Percentiles rank a stretch among this genome's conserved stretches.
These are phyloP conservation scores for Platanthera zijinensis DNA, from an alignment of 106 monocot species.

Conservation along the genomic window DNA sequence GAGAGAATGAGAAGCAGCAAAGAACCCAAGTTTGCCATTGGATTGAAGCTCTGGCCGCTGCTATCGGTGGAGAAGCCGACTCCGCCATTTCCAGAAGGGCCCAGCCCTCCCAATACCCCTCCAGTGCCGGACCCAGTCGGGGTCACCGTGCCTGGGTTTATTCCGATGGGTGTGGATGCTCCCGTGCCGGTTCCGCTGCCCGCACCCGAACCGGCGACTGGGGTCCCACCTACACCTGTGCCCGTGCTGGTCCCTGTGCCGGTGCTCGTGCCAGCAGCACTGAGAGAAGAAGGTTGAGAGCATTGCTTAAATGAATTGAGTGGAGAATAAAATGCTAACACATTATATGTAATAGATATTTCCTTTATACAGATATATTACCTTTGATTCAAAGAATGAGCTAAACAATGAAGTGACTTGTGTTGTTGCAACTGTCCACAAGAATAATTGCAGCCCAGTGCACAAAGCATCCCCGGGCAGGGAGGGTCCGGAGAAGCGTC, in stretches of 20 bases:
- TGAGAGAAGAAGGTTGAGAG: constrained; percentile 4
- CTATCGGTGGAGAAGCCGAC: constrained; percentile 19
- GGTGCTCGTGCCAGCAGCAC: constrained; percentile 32
- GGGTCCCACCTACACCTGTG: constrained; percentile 16
- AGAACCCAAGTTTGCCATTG: neutral
- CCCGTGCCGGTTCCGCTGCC: neutral
- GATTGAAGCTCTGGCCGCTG: constrained; percentile 5
- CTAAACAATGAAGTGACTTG: no score
- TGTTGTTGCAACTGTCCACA: no score
- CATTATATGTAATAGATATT: no score
- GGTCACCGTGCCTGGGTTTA: constrained; percentile 9
- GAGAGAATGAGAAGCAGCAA: neutral
- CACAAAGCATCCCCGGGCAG: no score
- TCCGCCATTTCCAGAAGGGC: constrained; percentile 27
- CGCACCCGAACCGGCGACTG: constrained; percentile 2
- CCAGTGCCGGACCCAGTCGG: constrained; percentile 9
- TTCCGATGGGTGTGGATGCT: constrained; percentile 12
- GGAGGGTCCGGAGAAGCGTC: no score
- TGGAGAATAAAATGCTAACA: neutral
- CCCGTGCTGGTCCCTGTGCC: neutral
- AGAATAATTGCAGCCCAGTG: no score
- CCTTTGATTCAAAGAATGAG: no score
- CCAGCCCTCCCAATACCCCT: constrained; percentile 18
- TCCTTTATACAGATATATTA: no score
- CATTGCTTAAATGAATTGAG: neutral